phyloP scores from a whole-genome alignment of 176 grass and related monocot genomes.

The Olyra latifolia region DNA sequence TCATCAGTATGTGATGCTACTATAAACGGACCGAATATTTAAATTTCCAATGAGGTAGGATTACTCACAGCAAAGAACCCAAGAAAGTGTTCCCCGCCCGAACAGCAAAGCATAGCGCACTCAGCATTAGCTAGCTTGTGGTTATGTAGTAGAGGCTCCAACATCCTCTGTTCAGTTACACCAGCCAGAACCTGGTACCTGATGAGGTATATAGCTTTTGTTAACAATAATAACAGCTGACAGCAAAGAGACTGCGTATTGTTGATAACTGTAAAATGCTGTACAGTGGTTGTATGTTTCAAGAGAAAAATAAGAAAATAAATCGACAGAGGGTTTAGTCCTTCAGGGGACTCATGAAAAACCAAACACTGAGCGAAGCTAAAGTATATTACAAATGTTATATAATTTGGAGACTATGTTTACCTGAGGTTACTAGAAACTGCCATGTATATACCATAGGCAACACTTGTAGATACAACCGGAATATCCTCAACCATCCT shows the following conservation, averaged over 20 bases:
- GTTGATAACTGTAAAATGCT: background rate
- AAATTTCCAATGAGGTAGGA: background rate
- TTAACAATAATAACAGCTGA: background rate
- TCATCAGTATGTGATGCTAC: background rate
- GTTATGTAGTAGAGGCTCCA: slow-evolving; percentile 75
- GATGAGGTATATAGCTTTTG: background rate
- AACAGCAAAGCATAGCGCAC: slow-evolving; percentile 66
- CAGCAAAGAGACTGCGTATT: background rate
- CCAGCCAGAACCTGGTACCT: slow-evolving; percentile 85
- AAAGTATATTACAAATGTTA: background rate
- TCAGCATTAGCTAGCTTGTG: slow-evolving; percentile 66
- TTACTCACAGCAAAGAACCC: slow-evolving; percentile 79
- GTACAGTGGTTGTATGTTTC: background rate
- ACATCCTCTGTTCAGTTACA: slow-evolving; percentile 78
- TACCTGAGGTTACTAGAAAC: slow-evolving; percentile 92
- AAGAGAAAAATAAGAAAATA: background rate
- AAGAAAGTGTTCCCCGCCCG: slow-evolving; percentile 84
- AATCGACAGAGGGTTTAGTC: background rate
- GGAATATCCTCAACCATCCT: slow-evolving; percentile 65
- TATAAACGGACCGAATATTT: background rate
- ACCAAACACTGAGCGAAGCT: background rate
- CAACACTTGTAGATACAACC: slow-evolving; percentile 62
- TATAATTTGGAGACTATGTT: background rate
- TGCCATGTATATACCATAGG: slow-evolving; percentile 83
- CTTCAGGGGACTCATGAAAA: background rate